Evolutionary conservation across 2,329 filamentous ascomycete species (phyloP), one percentile per base, ranked within the genome.

Genomic region (Aureobasidium sp.): DNA sequence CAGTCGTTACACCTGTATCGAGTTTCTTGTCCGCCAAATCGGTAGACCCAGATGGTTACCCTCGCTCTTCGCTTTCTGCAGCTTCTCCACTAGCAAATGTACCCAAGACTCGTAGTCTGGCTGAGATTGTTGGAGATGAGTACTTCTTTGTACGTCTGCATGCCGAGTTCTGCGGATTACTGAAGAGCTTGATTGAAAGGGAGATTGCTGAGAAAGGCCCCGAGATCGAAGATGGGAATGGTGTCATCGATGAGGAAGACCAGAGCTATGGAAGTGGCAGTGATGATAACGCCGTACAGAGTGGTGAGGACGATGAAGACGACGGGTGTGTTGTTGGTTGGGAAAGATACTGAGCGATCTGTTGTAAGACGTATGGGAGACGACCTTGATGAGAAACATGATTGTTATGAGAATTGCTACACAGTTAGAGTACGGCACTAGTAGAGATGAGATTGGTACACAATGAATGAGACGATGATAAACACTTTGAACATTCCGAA

Each of bases 111-210:
- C 36, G 47, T 13, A 41, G 39, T 63, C 48, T 62, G 59, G 42
- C 41, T 32, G 37, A 42, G 39, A 55, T 54, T n/a, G 36, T 45
- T 14, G 54, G 55, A 29, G 55, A 59, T 2, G 14, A 63, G 41
- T 57, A 50, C 30, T 62, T 62, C 25, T 62, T 62, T n/a, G 61
- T 59, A 11, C 44, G 61, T 7, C 25, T 62, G 54, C 61, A 62
- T 14, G 54, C 54, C 11, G 54, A 62, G 41, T 62, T 62, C 48
- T 62, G 54, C 48, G 47, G 54, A 1, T 30, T 62, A 14, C 13
- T 62, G n/a, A 62, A 51, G 27, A 16, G 13, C 10, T 47, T 62
- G 47, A 59, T 62, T 8, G 61, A 62, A 25, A 21, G 29, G 1
- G 49, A 51, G 39, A 44, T 47, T 34, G 48, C 30, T 5, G 59